A percentile compares a stretch with the other conserved stretches of the same genome.
Evolutionary conservation across 768 basidiomycete species (phyloP).

Genomic region (Symmetrospora coprosmae): DNA sequence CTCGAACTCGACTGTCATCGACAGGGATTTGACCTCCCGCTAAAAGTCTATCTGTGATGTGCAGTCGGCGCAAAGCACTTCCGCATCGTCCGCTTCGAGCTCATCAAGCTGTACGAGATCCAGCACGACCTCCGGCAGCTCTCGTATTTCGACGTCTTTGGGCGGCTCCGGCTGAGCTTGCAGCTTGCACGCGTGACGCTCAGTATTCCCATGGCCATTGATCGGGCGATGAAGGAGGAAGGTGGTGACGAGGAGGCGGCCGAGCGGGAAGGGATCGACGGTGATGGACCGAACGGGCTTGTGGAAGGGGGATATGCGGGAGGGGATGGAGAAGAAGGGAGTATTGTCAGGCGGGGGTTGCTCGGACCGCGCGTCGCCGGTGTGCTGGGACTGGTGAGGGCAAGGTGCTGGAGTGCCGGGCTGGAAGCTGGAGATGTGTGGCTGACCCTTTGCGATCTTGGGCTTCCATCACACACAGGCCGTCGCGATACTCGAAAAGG

Average conservation of each 20-base stretch:
- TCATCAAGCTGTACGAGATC: conserved; percentile 64
- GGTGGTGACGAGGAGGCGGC: background rate
- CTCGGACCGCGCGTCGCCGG: conserved; percentile 26
- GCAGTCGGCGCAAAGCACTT: conserved; percentile 54
- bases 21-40: conserved; percentile 13
- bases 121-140: conserved; percentile 61
- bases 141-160: conserved; percentile 61
- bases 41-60: background rate
- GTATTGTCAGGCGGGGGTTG: conserved; percentile 27
- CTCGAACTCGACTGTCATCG: background rate
- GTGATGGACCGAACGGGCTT: background rate
- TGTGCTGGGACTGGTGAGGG: conserved; percentile 25
- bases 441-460: background rate
- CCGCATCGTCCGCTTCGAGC: conserved; percentile 55
- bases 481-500: conserved; percentile 22
- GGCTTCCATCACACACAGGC: conserved; percentile 6
- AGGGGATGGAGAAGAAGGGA: background rate
- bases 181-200: conserved; percentile 65
- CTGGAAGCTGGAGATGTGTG: background rate
- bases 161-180: conserved; percentile 60
- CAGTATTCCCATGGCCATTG: conserved; percentile 57
- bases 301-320: conserved; percentile 10
- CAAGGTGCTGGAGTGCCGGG: too few relatives aligned
- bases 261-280: background rate
- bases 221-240: conserved; percentile 49